Percentiles rank a stretch among this genome's conserved stretches.
Evolutionary conservation across 1,139 yeast genomes (phyloP).

Genomic region (Geotrichum europaeum): DNA sequence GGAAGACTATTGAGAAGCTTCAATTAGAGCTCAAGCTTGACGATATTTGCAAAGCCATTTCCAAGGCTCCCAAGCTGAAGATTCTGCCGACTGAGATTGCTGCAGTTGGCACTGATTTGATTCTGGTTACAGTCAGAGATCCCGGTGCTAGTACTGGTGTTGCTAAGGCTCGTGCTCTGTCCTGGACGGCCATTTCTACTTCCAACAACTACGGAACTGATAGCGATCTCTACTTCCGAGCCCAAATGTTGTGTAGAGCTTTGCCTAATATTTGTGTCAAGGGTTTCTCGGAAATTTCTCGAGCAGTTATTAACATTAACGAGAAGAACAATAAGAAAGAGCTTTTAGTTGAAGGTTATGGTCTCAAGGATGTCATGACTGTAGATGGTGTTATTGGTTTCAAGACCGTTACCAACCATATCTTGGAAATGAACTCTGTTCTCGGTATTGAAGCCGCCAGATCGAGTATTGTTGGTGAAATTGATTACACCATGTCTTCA

Average conservation of each 20-base stretch:
- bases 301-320: constrained; percentile 92
- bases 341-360: constrained; percentile 94
- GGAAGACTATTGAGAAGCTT: constrained; percentile 76
- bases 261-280: constrained; percentile 85
- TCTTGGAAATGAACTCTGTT: constrained; percentile 81
- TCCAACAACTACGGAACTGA: constrained; percentile 43
- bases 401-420: constrained; percentile 84
- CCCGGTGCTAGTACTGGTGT: constrained; percentile 40
- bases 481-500: constrained; percentile 95
- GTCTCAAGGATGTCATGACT: constrained; percentile 91
- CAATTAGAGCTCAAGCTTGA: constrained; percentile 84
- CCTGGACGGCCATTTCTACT: constrained; percentile 23
- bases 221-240: constrained; percentile 71
- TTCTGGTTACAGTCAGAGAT: constrained; percentile 74
- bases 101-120: constrained; percentile 57
- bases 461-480: constrained; percentile 84
- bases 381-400: constrained; percentile 94
- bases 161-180: constrained; percentile 24
- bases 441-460: constrained; percentile 98
- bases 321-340: constrained; percentile 81
- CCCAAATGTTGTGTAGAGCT: constrained; percentile 81
- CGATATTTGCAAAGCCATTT: constrained; percentile 79
- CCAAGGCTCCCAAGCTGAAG: constrained; percentile 82
- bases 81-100: constrained; percentile 68
- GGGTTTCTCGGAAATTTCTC: constrained; percentile 82